Evolutionary conservation across 1,139 yeast genomes (phyloP).

Genomic region (Cylindricascospora bacillispora): DNA sequence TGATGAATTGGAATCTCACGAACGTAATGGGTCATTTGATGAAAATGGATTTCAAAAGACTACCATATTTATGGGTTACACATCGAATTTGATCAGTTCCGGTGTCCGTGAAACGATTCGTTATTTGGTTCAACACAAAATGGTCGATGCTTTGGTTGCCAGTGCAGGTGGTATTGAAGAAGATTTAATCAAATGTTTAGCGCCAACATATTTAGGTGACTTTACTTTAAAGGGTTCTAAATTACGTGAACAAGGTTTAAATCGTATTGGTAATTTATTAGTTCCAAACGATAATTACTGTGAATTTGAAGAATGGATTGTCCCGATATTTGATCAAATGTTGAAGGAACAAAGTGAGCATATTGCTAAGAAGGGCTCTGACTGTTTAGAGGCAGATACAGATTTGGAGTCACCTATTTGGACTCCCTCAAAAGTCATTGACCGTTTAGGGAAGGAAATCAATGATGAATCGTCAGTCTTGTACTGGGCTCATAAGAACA

Average conservation of each 20-base stretch:
- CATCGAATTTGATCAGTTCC: conserved; percentile 91
- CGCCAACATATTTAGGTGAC: conserved; percentile 92
- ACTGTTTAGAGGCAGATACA: conserved; percentile 38
- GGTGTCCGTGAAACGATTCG: conserved; percentile 87
- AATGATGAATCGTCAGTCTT: conserved; percentile 87
- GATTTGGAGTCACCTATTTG: conserved; percentile 47
- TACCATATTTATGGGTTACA: conserved; percentile 89
- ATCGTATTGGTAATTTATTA: conserved; percentile 89
- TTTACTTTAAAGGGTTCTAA: conserved; percentile 68
- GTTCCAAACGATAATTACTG: conserved; percentile 98
- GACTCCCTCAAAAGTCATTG: conserved; percentile 91
- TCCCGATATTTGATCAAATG: conserved; percentile 78
- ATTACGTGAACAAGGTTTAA: conserved; percentile 89
- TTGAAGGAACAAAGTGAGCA: conserved; percentile 77
- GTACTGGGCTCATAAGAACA: conserved; percentile 95
- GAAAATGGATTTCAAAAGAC: conserved; percentile 73
- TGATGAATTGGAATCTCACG: conserved; percentile 54
- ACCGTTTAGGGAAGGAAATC: conserved; percentile 88
- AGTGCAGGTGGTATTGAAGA: conserved; percentile 98
- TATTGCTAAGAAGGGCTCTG: conserved; percentile 35
- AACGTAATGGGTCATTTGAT: conserved; percentile 62
- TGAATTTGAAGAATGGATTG: conserved; percentile 96
- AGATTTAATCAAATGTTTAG: conserved; percentile 88
- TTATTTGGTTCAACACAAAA: conserved; percentile 81
- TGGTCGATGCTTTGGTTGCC: conserved; percentile 90